Conservation (phyloP, 2,329 filamentous ascomycete genomes). For the Coniochaeta hoffmannii region DNA sequence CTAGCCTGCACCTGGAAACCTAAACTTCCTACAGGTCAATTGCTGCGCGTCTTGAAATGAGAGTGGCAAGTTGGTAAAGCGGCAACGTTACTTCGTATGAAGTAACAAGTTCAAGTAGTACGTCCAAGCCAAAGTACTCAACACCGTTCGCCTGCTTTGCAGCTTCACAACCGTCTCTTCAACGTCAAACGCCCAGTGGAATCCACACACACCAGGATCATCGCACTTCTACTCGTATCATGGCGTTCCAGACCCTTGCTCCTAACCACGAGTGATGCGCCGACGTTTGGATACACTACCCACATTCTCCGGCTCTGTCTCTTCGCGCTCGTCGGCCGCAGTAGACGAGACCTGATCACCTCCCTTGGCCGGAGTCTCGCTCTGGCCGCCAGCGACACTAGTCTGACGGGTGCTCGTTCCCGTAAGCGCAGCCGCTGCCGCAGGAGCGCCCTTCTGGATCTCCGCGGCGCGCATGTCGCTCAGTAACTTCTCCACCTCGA, state of each 20-base stretch:
- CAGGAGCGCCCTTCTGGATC: slow-evolving; percentile 37
- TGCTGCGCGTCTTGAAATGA: background rate
- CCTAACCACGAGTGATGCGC: slow-evolving; percentile 9
- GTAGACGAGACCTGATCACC: slow-evolving; percentile 2
- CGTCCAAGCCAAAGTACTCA: background rate
- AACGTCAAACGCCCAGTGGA: background rate
- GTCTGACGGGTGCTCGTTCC: slow-evolving; percentile 11
- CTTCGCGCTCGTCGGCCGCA: slow-evolving; percentile 5
- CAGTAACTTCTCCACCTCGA: slow-evolving; percentile 74
- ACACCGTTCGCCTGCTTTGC: background rate
- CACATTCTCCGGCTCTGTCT: slow-evolving; percentile 6
- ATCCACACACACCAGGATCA: background rate
- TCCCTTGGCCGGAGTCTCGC: slow-evolving; percentile 2
- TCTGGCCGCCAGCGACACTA: slow-evolving; percentile 8
- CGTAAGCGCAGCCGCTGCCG: slow-evolving; percentile 15
- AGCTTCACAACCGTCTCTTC: background rate
- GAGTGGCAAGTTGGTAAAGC: too few relatives aligned
- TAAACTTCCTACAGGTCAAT: background rate
- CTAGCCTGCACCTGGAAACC: too few relatives aligned
- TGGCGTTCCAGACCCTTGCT: background rate
- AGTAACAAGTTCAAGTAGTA: too few relatives aligned
- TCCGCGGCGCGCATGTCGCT: slow-evolving; percentile 71
- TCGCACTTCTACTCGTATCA: background rate
- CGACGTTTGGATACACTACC: slow-evolving; percentile 11
- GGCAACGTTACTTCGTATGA: too few relatives aligned